phyloP scores from a whole-genome alignment of 805 yeast genomes.

The Candida nonsorbophila region DNA sequence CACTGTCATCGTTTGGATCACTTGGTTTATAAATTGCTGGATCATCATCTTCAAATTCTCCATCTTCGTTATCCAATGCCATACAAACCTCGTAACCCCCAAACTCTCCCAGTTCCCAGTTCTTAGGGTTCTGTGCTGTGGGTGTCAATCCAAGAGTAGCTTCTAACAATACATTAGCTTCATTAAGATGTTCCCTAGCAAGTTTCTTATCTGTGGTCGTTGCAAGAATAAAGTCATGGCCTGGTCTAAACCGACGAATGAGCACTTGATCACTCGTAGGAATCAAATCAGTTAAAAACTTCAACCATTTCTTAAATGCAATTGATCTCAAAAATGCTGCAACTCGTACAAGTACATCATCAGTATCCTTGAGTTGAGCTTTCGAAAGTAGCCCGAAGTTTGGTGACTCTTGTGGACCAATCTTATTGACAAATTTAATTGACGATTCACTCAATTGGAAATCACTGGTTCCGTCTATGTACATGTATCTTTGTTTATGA shows the following conservation, averaged over 20 bases:
- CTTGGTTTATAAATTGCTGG: constrained; percentile 72
- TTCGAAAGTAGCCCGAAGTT: constrained; percentile 41
- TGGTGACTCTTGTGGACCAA: constrained; percentile 48
- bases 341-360: constrained; percentile 44
- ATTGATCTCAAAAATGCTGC: constrained; percentile 54
- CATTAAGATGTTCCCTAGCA: constrained; percentile 29
- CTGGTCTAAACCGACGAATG: constrained; percentile 89
- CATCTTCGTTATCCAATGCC: constrained; percentile 49
- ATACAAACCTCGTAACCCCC: constrained; percentile 96
- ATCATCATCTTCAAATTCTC: constrained; percentile 54
- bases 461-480: constrained; percentile 59
- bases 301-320: constrained; percentile 68
- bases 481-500: constrained; percentile 83
- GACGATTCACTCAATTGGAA: constrained; percentile 27
- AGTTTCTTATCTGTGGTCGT: constrained; percentile 48
- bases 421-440: constrained; percentile 24
- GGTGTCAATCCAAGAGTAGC: constrained; percentile 84
- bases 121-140: constrained; percentile 41
- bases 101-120: constrained; percentile 83
- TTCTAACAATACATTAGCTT: constrained; percentile 52
- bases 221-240: constrained; percentile 88
- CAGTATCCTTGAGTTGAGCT: constrained; percentile 15
- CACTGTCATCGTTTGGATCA: constrained; percentile 63
- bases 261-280: constrained; percentile 64
- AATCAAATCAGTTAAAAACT: constrained; percentile 53